Percentiles rank a stretch among this genome's conserved stretches.
Evolutionary conservation across 805 yeast species (phyloP).

Genomic region (Pichia exigua): DNA sequence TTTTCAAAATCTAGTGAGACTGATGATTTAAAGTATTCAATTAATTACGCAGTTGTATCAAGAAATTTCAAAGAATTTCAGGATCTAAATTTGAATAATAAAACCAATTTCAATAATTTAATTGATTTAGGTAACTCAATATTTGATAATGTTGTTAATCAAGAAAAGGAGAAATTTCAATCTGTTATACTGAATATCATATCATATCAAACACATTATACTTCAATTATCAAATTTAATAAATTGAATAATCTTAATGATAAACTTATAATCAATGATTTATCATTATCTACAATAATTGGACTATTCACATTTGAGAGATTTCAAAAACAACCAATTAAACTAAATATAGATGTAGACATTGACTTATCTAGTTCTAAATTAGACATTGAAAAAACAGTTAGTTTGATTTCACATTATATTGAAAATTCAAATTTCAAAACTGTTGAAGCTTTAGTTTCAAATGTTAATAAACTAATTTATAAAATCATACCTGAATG

Average conservation of each 20-base stretch:
- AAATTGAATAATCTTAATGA: neutral
- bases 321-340: conserved; percentile 67
- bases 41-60: conserved; percentile 83
- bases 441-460: conserved; percentile 89
- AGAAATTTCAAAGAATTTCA: conserved; percentile 52
- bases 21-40: conserved; percentile 75
- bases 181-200: conserved; percentile 9
- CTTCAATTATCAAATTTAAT: neutral
- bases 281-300: conserved; percentile 46
- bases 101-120: conserved; percentile 6
- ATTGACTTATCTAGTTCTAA: conserved; percentile 16
- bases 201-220: conserved; percentile 2
- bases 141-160: neutral
- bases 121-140: conserved; percentile 22
- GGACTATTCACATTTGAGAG: conserved; percentile 94
- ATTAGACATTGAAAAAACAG: conserved; percentile 34
- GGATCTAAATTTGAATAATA: conserved; percentile 31
- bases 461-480: conserved; percentile 45
- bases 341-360: conserved; percentile 46
- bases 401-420: conserved; percentile 44
- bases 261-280: conserved; percentile 1
- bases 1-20: conserved; percentile 66
- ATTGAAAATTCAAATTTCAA: conserved; percentile 78
- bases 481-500: conserved; percentile 9
- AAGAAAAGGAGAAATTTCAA: neutral